Evolutionary conservation across 2,329 filamentous ascomycete genomes (phyloP), one percentile per base, ranked within the genome.

Genomic region (Tolypocladium nubicola): DNA sequence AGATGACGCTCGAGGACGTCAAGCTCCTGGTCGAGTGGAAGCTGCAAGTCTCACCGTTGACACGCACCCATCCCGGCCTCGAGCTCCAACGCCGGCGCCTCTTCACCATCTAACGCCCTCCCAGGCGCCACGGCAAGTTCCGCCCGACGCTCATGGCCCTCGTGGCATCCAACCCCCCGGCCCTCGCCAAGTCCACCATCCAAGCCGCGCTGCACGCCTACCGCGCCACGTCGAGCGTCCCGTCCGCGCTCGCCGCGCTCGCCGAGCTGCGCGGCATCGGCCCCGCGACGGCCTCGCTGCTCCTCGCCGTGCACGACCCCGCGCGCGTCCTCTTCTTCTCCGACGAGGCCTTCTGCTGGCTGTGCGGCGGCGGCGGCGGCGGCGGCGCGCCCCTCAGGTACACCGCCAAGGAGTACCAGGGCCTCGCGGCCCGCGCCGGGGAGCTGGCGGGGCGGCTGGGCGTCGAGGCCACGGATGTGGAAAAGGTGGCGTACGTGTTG

Each of bases 331-430:
- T 88, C 1, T 93, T 93, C 76, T 93, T 93, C 71, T 88, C 85
- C 2, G 90, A 95, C 66, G 89, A 94, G 70, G 78, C 86, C 4
- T 93, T 85, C 66, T 80, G 85, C 62, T 93, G 88, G 88, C 71
- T 87, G 7, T 82, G 82, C 64, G 82, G 80, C 66, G 68, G 71
- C n/a, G 77, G 80, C 66, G 68, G 71, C n/a, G 77, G 77, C 0
- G 71, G 74, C 45, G 78, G 74, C 56, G 71, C 65, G 0, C 70
- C 74, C 30, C 85, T 90, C 68, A 88, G 85, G 70, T 94, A 94
- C 70, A 86, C 78, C 47, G 70, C 73, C 23, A 84, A 84, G 62
- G 88, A 92, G 71, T 93, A 91, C 63, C 69, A 73, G 45, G 70
- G 73, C n/a, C 68, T 93, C 30, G 74, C 77, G 40, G 65, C 67